Percentiles rank a stretch among this genome's conserved stretches.
Conservation (phyloP, 2,329 filamentous ascomycete genomes). For the Mycosphaerelloides madeirae region DNA sequence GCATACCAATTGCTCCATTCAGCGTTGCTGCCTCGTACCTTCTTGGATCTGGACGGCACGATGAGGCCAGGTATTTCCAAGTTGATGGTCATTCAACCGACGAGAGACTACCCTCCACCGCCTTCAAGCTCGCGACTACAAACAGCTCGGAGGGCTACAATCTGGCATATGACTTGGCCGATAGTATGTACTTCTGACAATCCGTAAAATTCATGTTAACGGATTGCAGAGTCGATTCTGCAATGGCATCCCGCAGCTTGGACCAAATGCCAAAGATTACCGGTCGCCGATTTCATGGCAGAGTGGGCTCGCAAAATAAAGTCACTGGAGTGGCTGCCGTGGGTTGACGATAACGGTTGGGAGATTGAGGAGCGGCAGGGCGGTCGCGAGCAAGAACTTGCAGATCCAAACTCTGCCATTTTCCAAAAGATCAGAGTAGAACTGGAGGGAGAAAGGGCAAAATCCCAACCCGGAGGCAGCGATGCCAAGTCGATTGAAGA, state of each 20-base stretch:
- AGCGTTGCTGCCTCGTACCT: constrained; percentile 12
- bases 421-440: neutral
- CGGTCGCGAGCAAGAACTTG: neutral
- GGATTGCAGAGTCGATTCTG: constrained; percentile 3
- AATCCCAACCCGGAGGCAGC: neutral
- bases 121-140: constrained; percentile 7
- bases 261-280: neutral
- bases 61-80: constrained; percentile 8
- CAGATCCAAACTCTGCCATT: neutral
- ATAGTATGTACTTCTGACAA: constrained; percentile 1
- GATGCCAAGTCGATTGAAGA: neutral
- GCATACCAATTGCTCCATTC: constrained; percentile 10
- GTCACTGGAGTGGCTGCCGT: constrained; percentile 3
- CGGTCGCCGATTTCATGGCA: constrained; percentile 2
- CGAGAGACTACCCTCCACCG: constrained; percentile 3
- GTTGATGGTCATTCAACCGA: constrained; percentile 1
- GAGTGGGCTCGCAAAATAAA: constrained; percentile 5
- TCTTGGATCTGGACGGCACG: constrained; percentile 5
- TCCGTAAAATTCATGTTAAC: neutral
- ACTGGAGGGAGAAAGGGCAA: neutral
- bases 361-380: neutral
- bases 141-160: constrained; percentile 5
- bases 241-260: constrained; percentile 6
- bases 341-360: constrained; percentile 4
- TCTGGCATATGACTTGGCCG: constrained; percentile 11